Conservation (phyloP, 1,284 basidiomycete genomes). For the Boletus semigastroideus region DNA sequence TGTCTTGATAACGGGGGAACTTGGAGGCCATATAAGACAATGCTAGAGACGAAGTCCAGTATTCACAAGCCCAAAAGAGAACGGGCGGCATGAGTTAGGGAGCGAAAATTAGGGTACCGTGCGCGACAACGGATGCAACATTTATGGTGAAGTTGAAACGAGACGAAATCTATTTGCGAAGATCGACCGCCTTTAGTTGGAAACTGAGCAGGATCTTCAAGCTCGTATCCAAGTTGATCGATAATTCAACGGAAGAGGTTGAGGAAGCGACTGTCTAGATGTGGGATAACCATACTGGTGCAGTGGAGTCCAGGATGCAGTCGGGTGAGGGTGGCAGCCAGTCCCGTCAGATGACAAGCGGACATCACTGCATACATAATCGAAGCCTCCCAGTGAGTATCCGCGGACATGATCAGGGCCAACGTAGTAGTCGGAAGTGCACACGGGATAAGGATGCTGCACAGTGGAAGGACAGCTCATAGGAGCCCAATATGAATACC, state of each 20-base stretch:
- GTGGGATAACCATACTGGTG: constrained; percentile 43
- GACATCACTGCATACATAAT: constrained; percentile 49
- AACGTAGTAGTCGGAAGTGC: constrained; percentile 48
- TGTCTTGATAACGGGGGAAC: constrained; percentile 49
- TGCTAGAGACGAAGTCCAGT: constrained; percentile 33
- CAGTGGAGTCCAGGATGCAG: constrained; percentile 42
- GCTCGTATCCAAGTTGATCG: constrained; percentile 54
- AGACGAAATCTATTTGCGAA: constrained; percentile 27
- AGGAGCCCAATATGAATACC: constrained; percentile 42
- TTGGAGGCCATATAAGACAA: constrained; percentile 28
- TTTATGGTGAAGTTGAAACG: constrained; percentile 27
- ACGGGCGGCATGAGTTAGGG: constrained; percentile 36
- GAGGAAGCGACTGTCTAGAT: constrained; percentile 38
- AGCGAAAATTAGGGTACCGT: constrained; percentile 37
- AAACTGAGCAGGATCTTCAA: constrained; percentile 31
- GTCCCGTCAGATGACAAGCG: constrained; percentile 44
- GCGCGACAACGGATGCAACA: constrained; percentile 22
- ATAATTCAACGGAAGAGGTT: constrained; percentile 38
- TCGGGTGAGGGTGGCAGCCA: constrained; percentile 36
- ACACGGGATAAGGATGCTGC: constrained; percentile 55
- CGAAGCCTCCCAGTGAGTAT: constrained; percentile 57
- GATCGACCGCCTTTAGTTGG: constrained; percentile 21
- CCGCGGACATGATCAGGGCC: constrained; percentile 54
- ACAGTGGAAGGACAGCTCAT: constrained; percentile 39
- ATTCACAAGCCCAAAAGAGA: constrained; percentile 36